A percentile compares a stretch with the other conserved stretches of the same genome.
Conservation (phyloP, 2,329 filamentous ascomycete species). For the Hymenoscyphus infarciens region DNA sequence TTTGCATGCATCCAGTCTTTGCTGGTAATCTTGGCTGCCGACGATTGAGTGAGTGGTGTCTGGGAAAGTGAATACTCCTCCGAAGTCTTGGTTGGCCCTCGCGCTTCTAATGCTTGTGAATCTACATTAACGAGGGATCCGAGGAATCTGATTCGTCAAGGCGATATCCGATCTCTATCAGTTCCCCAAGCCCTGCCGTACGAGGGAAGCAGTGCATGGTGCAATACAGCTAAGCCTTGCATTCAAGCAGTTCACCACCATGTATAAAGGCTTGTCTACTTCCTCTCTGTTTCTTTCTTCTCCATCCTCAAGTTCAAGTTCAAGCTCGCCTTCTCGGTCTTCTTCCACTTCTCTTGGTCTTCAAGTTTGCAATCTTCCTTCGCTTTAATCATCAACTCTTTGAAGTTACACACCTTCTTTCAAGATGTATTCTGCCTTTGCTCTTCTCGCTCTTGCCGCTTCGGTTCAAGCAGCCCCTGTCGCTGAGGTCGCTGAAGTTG, state of each 20-base stretch:
- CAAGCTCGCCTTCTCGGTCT: background rate
- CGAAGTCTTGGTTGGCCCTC: slow-evolving; percentile 1
- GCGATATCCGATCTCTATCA: background rate
- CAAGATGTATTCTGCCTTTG: slow-evolving; percentile 31
- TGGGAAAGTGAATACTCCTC: background rate
- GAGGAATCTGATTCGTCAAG: background rate
- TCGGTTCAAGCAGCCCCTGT: slow-evolving; percentile 22
- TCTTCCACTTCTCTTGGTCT: background rate
- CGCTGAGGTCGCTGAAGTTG: slow-evolving; percentile 3
- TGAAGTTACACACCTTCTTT: slow-evolving; percentile 7
- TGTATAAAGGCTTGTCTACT: background rate
- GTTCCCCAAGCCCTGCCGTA: background rate
- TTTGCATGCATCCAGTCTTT: background rate
- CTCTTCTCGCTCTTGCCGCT: slow-evolving; percentile 29
- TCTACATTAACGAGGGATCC: background rate
- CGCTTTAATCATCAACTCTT: background rate
- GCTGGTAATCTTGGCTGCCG: slow-evolving; percentile 6
- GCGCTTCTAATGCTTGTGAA: background rate
- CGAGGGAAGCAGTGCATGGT: background rate
- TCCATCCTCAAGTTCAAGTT: background rate
- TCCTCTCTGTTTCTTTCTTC: background rate
- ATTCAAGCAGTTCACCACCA: background rate
- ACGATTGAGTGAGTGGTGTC: background rate
- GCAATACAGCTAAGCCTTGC: background rate
- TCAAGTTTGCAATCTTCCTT: slow-evolving; percentile 3